Conservation (phyloP, 2,329 filamentous ascomycete species). For the Elsinoe necatrix region DNA sequence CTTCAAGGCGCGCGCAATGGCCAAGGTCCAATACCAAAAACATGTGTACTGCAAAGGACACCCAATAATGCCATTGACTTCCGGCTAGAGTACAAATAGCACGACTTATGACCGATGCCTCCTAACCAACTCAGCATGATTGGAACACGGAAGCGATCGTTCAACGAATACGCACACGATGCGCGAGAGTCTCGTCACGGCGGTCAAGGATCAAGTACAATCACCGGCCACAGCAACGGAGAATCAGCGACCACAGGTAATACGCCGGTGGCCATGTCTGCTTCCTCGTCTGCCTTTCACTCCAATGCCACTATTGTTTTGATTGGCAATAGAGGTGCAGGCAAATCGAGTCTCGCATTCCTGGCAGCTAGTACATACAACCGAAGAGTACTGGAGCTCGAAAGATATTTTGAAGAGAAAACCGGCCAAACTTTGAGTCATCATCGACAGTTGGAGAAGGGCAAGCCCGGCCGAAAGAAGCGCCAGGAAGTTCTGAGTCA, state of each 20-base stretch:
- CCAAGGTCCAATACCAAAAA: not conserved
- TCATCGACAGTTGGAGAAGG: slow-evolving; percentile 56
- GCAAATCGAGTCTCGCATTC: slow-evolving; percentile 67
- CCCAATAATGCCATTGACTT: not conserved
- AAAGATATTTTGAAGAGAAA: slow-evolving; percentile 57
- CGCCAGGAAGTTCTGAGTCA: slow-evolving; percentile 55
- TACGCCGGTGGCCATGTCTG: too few species aligned
- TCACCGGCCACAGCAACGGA: too few species aligned
- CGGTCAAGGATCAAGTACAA: too few species aligned
- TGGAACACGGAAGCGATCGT: slow-evolving; percentile 10
- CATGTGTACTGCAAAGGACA: not conserved
- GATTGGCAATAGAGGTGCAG: slow-evolving; percentile 63
- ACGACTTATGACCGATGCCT: not conserved
- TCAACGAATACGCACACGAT: slow-evolving; percentile 14
- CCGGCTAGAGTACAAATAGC: not conserved
- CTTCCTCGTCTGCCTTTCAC: slow-evolving; percentile 38
- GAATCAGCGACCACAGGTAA: too few species aligned
- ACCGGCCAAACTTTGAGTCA: slow-evolving; percentile 53
- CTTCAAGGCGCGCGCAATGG: not conserved
- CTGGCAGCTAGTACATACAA: slow-evolving; percentile 65
- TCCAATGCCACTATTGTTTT: slow-evolving; percentile 63
- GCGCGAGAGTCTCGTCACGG: not conserved
- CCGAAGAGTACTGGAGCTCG: slow-evolving; percentile 59
- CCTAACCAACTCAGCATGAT: not conserved
- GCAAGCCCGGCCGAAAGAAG: slow-evolving; percentile 52